A percentile compares a stretch with the other conserved stretches of the same genome.
Conservation (phyloP, 345 rosid species). For the Eucalyptus erythrocorys region DNA sequence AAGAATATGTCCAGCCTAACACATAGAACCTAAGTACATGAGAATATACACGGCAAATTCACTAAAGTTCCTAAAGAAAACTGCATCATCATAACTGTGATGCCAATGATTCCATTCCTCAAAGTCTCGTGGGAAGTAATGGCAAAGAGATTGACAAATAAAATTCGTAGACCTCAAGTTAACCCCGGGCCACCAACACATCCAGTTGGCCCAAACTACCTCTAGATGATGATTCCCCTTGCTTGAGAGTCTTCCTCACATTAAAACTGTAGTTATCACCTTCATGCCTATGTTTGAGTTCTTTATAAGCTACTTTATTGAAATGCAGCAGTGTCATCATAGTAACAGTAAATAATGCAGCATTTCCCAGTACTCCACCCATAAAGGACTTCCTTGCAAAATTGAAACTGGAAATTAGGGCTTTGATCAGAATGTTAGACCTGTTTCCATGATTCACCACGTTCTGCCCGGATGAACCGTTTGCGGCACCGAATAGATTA, state of each 20-base stretch:
- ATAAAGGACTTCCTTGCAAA: constrained; percentile 47
- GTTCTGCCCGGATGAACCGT: constrained; percentile 21
- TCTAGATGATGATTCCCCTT: constrained; percentile 22
- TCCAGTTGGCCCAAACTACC: constrained; percentile 37
- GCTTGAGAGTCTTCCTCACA: constrained; percentile 15
- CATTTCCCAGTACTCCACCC: constrained; percentile 67
- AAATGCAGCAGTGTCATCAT: constrained; percentile 71
- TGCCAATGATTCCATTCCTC: not conserved
- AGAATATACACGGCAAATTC: not conserved
- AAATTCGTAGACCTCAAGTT: not conserved
- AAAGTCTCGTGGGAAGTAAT: not conserved
- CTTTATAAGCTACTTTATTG: constrained; percentile 36
- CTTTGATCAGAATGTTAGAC: constrained; percentile 24
- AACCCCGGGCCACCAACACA: constrained; percentile 77
- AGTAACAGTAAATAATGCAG: constrained; percentile 68
- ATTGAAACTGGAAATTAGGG: constrained; percentile 42
- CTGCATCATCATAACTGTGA: not conserved
- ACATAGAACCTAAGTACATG: not conserved
- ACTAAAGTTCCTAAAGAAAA: not conserved
- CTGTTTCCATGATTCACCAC: constrained; percentile 1
- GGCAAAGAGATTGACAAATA: not conserved
- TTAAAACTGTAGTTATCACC: constrained; percentile 13
- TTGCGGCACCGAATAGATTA: constrained; percentile 28
- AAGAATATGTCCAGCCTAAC: not conserved
- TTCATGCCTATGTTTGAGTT: constrained; percentile 21